Percentiles rank a stretch among this genome's conserved stretches.
These are phyloP conservation scores for Claviceps sp. DNA, from an alignment of 2,329 filamentous ascomycete species.

Conservation along the genomic window DNA sequence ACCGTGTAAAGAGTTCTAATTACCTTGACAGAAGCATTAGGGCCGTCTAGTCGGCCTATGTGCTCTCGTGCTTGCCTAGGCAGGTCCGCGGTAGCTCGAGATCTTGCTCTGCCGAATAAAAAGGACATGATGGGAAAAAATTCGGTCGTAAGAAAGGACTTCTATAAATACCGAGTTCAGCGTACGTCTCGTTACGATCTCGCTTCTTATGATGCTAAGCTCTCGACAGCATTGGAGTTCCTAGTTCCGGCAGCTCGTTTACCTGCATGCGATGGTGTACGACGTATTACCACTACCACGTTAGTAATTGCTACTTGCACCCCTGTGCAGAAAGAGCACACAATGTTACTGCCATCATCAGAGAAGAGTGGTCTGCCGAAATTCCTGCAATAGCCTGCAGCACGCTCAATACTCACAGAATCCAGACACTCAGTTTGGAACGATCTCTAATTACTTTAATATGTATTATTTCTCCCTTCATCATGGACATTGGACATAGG, in stretches of 20 bases:
- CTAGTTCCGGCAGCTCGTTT: background rate
- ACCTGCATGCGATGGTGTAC: background rate
- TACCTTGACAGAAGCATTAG: slow-evolving; percentile 35
- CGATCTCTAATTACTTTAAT: background rate
- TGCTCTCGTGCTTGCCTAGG: slow-evolving; percentile 43
- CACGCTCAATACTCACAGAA: background rate
- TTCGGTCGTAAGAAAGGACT: background rate
- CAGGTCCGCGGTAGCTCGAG: slow-evolving; percentile 38
- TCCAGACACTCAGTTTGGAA: background rate
- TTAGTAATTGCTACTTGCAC: background rate
- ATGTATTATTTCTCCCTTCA: background rate
- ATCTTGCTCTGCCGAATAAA: slow-evolving; percentile 39
- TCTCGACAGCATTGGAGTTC: background rate
- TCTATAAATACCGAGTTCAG: background rate
- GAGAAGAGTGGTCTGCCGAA: background rate
- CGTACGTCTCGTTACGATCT: background rate
- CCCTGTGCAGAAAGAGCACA: background rate
- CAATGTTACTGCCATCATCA: background rate
- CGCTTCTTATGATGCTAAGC: background rate
- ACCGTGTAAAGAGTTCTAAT: background rate
- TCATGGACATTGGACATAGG: too few relatives aligned
- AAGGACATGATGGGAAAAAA: slow-evolving; percentile 33
- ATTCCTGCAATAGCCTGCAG: background rate
- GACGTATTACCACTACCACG: background rate
- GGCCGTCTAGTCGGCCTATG: slow-evolving; percentile 37